These are phyloP conservation scores for Trichoderma koningiopsis DNA, from an alignment of 2,329 filamentous ascomycete species.

Conservation along the genomic window DNA sequence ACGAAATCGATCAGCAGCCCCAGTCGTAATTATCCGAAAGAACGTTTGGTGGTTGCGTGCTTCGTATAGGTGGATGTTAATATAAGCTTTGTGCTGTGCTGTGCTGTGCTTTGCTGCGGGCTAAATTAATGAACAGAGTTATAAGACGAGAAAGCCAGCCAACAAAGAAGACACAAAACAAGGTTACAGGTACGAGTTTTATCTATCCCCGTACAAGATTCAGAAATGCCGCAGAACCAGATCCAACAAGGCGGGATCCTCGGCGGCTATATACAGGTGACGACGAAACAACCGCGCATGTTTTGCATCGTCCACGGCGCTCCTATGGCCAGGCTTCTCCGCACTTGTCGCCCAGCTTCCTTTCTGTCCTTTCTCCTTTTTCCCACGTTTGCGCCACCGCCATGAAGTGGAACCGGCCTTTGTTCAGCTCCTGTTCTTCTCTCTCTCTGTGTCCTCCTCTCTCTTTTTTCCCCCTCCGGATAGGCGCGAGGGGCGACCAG, in stretches of 20 bases:
- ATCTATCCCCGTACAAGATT: slow-evolving; percentile 7
- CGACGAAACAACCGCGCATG: slow-evolving; percentile 25
- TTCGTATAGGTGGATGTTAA: neutral
- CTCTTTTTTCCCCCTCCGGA: neutral
- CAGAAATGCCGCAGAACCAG: slow-evolving; percentile 19
- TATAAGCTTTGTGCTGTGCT: neutral
- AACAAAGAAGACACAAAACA: neutral
- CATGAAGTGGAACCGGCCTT: neutral
- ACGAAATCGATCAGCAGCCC: neutral
- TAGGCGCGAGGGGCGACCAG: neutral
- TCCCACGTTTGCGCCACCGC: neutral
- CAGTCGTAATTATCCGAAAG: neutral
- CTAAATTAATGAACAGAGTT: neutral
- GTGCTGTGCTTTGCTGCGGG: neutral
- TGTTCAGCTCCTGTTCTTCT: slow-evolving; percentile 1
- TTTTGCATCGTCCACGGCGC: neutral
- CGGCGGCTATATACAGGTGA: slow-evolving; percentile 22
- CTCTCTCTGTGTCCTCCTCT: neutral
- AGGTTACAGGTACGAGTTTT: neutral
- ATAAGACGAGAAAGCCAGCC: neutral
- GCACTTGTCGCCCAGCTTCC: neutral
- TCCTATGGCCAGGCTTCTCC: neutral
- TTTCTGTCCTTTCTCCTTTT: neutral
- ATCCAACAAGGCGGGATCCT: slow-evolving; percentile 10
- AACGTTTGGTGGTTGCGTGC: neutral